Evolutionary conservation across 257 asterid species (phyloP).

Genomic region (Solanum lycopersicoides): DNA sequence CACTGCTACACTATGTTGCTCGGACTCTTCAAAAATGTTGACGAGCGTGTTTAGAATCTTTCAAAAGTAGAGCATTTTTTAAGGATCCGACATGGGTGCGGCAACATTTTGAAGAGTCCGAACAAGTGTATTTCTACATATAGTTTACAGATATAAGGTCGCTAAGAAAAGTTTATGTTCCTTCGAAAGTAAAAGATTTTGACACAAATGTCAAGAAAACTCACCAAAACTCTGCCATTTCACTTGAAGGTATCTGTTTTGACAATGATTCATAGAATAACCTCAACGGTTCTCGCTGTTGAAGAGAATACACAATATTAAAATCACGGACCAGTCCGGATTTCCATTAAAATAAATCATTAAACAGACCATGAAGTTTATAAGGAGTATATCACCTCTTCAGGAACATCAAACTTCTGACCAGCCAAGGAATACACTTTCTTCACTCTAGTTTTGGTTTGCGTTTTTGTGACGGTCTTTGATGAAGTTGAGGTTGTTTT

Average conservation of each 20-base stretch:
- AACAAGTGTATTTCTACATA: not conserved
- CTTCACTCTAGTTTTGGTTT: constrained; percentile 58
- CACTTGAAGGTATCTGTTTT: constrained; percentile 86
- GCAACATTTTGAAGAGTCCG: not conserved
- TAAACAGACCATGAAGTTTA: not conserved
- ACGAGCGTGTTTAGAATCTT: not conserved
- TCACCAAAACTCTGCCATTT: constrained; percentile 95
- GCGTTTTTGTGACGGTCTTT: constrained; percentile 36
- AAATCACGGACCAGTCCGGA: not conserved
- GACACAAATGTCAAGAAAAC: not conserved
- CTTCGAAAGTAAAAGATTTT: not conserved
- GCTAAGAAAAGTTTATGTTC: not conserved
- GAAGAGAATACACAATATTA: not conserved
- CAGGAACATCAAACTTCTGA: constrained; percentile 84
- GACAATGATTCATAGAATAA: constrained; percentile 81
- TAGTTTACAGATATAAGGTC: not conserved
- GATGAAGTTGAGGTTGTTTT: constrained; percentile 45
- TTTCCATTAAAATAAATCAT: not conserved
- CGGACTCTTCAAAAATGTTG: not conserved
- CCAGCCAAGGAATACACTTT: constrained; percentile 80
- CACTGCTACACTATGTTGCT: not conserved
- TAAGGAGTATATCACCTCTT: constrained; percentile 49
- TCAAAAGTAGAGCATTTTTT: not conserved
- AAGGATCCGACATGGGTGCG: not conserved
- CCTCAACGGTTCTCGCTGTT: constrained; percentile 84